A percentile compares a stretch with the other conserved stretches of the same genome.
phyloP scores from a whole-genome alignment of 108 stramenopile genomes.

The Skeletonema menzelii region DNA sequence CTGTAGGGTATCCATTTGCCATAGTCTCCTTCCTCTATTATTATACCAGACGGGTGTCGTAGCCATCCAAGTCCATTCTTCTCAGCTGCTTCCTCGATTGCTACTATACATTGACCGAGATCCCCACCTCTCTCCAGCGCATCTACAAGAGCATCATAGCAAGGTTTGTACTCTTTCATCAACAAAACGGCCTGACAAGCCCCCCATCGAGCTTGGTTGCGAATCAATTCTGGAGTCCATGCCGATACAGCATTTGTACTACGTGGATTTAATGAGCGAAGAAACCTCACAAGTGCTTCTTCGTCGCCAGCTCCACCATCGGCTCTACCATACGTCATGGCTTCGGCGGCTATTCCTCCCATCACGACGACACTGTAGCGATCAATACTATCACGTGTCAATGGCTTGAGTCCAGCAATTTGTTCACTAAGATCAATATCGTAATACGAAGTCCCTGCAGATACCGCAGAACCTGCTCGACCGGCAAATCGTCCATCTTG shows the following conservation, averaged over 20 bases:
- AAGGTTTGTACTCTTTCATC: constrained; percentile 73
- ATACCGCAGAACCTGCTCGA: constrained; percentile 40
- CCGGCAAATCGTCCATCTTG: constrained; percentile 76
- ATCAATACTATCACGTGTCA: constrained; percentile 86
- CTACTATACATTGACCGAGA: constrained; percentile 81
- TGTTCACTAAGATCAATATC: constrained; percentile 77
- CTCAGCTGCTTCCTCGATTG: constrained; percentile 80
- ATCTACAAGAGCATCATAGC: constrained; percentile 85
- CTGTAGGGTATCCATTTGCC: constrained; percentile 55
- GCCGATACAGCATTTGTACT: constrained; percentile 57
- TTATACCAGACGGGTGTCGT: constrained; percentile 61
- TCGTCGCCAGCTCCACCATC: constrained; percentile 95
- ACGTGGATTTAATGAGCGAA: constrained; percentile 49
- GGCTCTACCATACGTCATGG: constrained; percentile 73
- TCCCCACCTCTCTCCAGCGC: constrained; percentile 77
- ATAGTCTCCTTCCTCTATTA: constrained; percentile 58
- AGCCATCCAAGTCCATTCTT: constrained; percentile 54
- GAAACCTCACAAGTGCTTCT: constrained; percentile 77
- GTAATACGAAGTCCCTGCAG: constrained; percentile 91
- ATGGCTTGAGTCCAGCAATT: constrained; percentile 51
- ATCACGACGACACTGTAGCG: constrained; percentile 91
- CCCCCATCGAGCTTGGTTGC: constrained; percentile 89
- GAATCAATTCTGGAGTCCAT: constrained; percentile 57
- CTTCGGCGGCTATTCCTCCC: constrained; percentile 96
- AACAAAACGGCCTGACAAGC: constrained; percentile 80